Base-by-base conservation (phyloP, 1,284 basidiomycete genomes). In the Wallemia hederae region DNA sequence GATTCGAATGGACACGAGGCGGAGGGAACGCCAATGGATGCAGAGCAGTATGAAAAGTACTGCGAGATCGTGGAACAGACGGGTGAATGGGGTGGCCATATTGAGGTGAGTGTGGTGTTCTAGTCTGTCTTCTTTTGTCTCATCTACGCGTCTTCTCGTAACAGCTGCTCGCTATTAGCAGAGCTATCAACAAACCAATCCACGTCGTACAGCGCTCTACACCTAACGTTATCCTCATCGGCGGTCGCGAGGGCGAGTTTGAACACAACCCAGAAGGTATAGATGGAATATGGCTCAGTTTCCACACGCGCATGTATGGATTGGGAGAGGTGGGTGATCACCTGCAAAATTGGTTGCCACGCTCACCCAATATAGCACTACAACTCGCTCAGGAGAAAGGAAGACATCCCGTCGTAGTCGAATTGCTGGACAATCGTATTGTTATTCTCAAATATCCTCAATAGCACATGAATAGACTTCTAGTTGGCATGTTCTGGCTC, bases 1-100 rank as follows among this genome's bases (percentile, higher is more conserved):
- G 59, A 61, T n/a, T 28, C 60, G 24, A 59, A 63, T 49, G 59
- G 55, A n/a, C 82, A 78, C n/a, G 76, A 80, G 3, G 75, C 75
- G 14, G 76, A 80, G 26, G 75, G 78, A 24, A 87, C 83, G 7
- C 67, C 88, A 33, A 89, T 94, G 80, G 78, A 74, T 9, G 74
- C 73, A 5, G 71, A 72, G 49, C 77, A 84, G 67, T 94, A 85
- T 66, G 71, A 78, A 59, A 72, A 75, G 63, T 97, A 98, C 70
- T 96, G 90, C 69, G 72, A 74, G 63, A 76, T 77, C 11, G 81
- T 99, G 24, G 80, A 82, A 59, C 77, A 82, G 66, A 92, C 89
- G 9, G 85, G 80, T 9, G 78, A 82, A 29, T 98, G 94, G 94
- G 94, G 94, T 58, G 94, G 94, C 34, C 89, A 98, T 71, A 91